Evolutionary conservation across 148 eudicot species (phyloP), one percentile per base, ranked within the genome.

Genomic region (Salicornia ramosissima): DNA sequence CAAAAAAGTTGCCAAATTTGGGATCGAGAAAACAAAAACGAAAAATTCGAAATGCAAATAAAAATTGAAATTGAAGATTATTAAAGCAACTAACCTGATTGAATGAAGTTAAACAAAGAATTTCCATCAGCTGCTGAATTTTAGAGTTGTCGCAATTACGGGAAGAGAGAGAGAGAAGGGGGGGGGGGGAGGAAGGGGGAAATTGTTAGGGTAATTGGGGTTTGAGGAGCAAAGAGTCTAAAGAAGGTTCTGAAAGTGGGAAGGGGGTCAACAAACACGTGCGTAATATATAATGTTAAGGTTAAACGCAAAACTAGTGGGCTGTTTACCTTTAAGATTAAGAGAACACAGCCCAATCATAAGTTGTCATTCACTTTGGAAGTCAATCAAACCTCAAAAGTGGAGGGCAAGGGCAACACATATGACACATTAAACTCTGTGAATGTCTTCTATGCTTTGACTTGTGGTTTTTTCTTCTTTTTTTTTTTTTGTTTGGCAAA

Each of bases 191-290:
- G 46, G 54, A 43, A 5, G 56, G 56, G 74, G 74, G 74, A 47
- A 42, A 43, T 42, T 13, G 46, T 67, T 68, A 26, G 72, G 77
- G 51, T 46, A 59, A 36, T 18, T 43, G 4, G 4, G 8, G 4
- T 8, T 33, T 30, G 11, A 51, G 68, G 46, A n/a, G 46, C 28
- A 60, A 59, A 39, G 36, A 57, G 75, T 53, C 61, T 11, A 39
- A n/a, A 60, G 62, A 50, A 74, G 60, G 72, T 74, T 49, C 67
- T 45, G 43, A 74, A 67, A 68, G 77, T 67, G 67, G 22, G 34
- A 68, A 36, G 30, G 7, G 6, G 50, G 77, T 74, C 72, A 74
- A 74, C 36, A 29, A 31, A 21, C 77, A 74, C 77, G 77, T 74
- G 77, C 40, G 40, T 3, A 8, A 3, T 8, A 3, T 36, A 36